Evolutionary conservation across 306 rosid species (phyloP), one percentile per base, ranked within the genome.

Genomic region (Dalbergia oliveri): DNA sequence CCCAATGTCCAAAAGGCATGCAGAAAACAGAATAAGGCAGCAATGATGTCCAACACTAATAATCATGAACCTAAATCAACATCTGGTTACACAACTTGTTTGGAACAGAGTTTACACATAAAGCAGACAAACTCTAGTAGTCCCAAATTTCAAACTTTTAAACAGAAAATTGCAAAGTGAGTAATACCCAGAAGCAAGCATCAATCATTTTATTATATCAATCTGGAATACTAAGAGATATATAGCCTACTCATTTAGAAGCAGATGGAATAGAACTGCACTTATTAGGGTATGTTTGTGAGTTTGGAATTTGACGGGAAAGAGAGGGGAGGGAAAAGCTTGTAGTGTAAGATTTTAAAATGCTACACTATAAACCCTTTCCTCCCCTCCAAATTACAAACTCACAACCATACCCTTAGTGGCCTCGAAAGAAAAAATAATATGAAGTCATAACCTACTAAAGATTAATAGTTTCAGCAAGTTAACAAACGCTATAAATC

Each of bases 401-500:
- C n/a, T n/a, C n/a, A n/a, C n/a, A n/a, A n/a, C n/a, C n/a, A n/a
- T n/a, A n/a, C n/a, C n/a, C n/a, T n/a, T n/a, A 31, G 76, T 35
- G 19, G 31, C 41, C 35, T 11, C 26, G 3, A 41, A 67, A 51
- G 69, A 64, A 56, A 77, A 62, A 35, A 66, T 18, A 77, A 72
- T 8, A 35, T 53, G 26, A 39, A 60, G 71, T 58, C 21, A 35
- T 66, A 53, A 33, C 34, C 61, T 33, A 64, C 37, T 34, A 18
- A 6, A 21, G 45, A 59, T 66, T 59, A 21, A 37, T 37, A 37
- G 51, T 15, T 56, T 79, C 41, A 34, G 15, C 23, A 12, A 49
- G n/a, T 58, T 53, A 68, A 21, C 21, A 64, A 57, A 81, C 26
- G 49, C 45, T 35, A 73, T 49, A 62, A 6, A 73, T 79, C 33